Conservation (phyloP, 192 early-diverging fungal genomes). For the Podila clonocystis region DNA sequence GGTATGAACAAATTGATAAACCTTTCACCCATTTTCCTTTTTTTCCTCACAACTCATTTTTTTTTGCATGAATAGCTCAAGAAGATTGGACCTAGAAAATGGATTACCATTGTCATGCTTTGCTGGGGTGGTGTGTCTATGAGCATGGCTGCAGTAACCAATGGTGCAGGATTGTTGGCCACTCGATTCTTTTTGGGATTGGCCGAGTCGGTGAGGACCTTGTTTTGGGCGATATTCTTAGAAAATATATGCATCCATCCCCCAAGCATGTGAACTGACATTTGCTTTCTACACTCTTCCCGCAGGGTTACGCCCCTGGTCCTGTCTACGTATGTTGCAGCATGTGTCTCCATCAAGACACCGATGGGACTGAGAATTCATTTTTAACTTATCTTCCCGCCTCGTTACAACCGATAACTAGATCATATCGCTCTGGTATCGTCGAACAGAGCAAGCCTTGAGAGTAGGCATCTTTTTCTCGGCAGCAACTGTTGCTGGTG, state of each 20-base stretch:
- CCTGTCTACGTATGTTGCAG: constrained; percentile 4
- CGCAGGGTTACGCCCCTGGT: constrained; percentile 3
- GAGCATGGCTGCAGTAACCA: constrained; percentile 10
- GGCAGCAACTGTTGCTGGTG: constrained; percentile 55
- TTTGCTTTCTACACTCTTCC: neutral
- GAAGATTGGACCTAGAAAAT: constrained; percentile 2
- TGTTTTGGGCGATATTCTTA: neutral
- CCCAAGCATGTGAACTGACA: neutral
- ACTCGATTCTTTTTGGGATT: constrained; percentile 63
- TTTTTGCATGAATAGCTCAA: constrained; percentile 1
- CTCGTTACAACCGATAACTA: constrained; percentile 17
- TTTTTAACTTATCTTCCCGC: constrained; percentile 40
- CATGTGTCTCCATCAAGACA: neutral
- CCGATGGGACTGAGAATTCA: neutral
- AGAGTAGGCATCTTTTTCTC: constrained; percentile 60
- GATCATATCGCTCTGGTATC: constrained; percentile 60
- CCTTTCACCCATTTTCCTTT: neutral
- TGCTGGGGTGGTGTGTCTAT: constrained; percentile 7
- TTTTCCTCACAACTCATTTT: neutral
- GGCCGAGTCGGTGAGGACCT: constrained; percentile 47
- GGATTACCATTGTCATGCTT: constrained; percentile 8
- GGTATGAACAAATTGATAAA: neutral
- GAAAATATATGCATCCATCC: neutral
- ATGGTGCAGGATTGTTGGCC: constrained; percentile 45
- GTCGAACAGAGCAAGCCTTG: constrained; percentile 54